phyloP scores from a whole-genome alignment of 257 asterid genomes.

The Gentiana dahurica region DNA sequence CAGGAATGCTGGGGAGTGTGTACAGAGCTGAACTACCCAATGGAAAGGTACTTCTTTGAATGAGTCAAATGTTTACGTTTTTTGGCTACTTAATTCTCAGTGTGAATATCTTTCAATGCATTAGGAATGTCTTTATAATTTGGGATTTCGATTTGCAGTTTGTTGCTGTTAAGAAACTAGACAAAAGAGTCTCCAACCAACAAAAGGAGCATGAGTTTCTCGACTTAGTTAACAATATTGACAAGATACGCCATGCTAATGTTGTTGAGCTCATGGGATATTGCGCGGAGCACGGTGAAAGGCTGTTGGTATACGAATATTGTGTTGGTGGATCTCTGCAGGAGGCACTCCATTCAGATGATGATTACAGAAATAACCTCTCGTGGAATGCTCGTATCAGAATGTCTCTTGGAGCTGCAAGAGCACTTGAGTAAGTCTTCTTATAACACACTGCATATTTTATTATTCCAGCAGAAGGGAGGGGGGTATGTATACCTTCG shows the following conservation, averaged over 20 bases:
- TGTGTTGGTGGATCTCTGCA: slow-evolving; percentile 69
- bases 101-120: too few relatives aligned
- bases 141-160: slow-evolving; percentile 27
- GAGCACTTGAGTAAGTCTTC: slow-evolving; percentile 80
- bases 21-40: slow-evolving; percentile 78
- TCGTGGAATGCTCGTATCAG: slow-evolving; percentile 86
- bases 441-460: too few relatives aligned
- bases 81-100: neutral
- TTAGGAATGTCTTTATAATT: too few relatives aligned
- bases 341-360: slow-evolving; percentile 81
- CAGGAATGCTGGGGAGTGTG: slow-evolving; percentile 83
- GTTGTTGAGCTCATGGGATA: slow-evolving; percentile 93
- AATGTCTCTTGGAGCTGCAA: slow-evolving; percentile 97
- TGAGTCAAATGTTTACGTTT: slow-evolving; percentile 1
- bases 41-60: slow-evolving; percentile 45
- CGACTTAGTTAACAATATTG: slow-evolving; percentile 62
- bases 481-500: neutral
- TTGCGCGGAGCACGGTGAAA: slow-evolving; percentile 83
- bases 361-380: slow-evolving; percentile 57
- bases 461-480: too few relatives aligned
- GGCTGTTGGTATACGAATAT: slow-evolving; percentile 71
- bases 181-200: slow-evolving; percentile 58
- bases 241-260: slow-evolving; percentile 80
- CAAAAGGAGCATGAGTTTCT: slow-evolving; percentile 75
- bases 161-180: slow-evolving; percentile 78